Evolutionary conservation across 176 grass and related monocot species (phyloP).

Genomic region (Leersia perrieri): DNA sequence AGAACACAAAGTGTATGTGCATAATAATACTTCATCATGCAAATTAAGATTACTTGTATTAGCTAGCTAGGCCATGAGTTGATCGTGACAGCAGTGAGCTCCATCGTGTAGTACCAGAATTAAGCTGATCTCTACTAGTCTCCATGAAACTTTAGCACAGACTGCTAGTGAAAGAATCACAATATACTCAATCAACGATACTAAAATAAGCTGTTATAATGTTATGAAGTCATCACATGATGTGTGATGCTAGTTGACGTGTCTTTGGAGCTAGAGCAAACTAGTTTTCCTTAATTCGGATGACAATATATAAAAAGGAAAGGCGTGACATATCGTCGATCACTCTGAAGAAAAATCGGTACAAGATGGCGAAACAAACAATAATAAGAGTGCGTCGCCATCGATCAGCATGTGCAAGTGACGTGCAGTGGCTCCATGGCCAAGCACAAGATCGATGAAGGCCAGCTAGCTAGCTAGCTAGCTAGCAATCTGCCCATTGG

Average conservation of each 20-base stretch:
- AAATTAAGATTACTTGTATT: not conserved
- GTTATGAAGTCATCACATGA: not conserved
- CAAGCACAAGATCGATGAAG: not conserved
- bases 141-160: too few relatives aligned
- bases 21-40: not conserved
- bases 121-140: too few relatives aligned
- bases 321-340: not conserved
- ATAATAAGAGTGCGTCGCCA: not conserved
- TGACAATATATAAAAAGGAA: not conserved
- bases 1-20: not conserved
- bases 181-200: too few relatives aligned
- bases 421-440: not conserved
- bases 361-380: not conserved
- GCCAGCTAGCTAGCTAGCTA: not conserved
- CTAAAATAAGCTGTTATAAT: too few relatives aligned
- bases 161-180: too few relatives aligned
- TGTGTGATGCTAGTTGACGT: not conserved
- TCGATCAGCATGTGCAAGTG: conserved; percentile 15
- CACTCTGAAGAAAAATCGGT: not conserved
- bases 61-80: too few relatives aligned
- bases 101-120: too few relatives aligned
- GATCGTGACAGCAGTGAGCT: too few relatives aligned
- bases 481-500: not conserved
- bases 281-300: not conserved
- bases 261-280: not conserved